These are phyloP conservation scores for Calonectria pseudoturangicola DNA, from an alignment of 2,329 filamentous ascomycete genomes.

Conservation along the genomic window DNA sequence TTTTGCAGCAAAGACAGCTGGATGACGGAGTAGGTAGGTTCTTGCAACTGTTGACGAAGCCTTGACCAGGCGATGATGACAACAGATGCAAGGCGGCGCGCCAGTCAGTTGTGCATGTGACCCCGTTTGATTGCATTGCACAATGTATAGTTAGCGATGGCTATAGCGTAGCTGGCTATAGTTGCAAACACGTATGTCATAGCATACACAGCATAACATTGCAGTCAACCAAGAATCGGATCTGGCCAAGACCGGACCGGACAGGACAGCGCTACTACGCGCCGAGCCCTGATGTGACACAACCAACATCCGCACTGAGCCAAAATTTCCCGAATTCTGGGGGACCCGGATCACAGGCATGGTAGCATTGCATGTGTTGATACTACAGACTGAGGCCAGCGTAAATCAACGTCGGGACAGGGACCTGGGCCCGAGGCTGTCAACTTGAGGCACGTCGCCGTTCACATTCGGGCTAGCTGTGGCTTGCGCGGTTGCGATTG, in stretches of 20 bases:
- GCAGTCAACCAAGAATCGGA: background rate
- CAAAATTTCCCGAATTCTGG: slow-evolving; percentile 29
- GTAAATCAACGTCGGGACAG: slow-evolving; percentile 38
- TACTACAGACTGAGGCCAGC: slow-evolving; percentile 28
- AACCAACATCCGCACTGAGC: background rate
- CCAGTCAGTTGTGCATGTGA: slow-evolving; percentile 22
- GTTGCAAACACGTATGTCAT: background rate
- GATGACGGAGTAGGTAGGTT: slow-evolving; percentile 21
- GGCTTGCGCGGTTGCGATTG: slow-evolving; percentile 25
- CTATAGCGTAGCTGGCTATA: background rate
- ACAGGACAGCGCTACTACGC: background rate
- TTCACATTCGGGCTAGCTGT: background rate
- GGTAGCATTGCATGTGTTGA: slow-evolving; percentile 30
- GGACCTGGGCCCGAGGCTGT: slow-evolving; percentile 21
- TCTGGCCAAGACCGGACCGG: no score
- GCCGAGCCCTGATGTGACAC: background rate
- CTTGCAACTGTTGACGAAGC: slow-evolving; percentile 24
- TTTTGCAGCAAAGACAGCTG: background rate
- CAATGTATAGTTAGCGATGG: no score
- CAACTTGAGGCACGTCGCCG: slow-evolving; percentile 26
- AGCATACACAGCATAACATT: slow-evolving; percentile 8
- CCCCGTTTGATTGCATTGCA: slow-evolving; percentile 16
- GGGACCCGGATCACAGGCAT: background rate
- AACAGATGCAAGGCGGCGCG: slow-evolving; percentile 15
- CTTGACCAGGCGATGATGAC: slow-evolving; percentile 9